Evolutionary conservation across 2,329 filamentous ascomycete species (phyloP).

Genomic region (Ramichloridium luteum): DNA sequence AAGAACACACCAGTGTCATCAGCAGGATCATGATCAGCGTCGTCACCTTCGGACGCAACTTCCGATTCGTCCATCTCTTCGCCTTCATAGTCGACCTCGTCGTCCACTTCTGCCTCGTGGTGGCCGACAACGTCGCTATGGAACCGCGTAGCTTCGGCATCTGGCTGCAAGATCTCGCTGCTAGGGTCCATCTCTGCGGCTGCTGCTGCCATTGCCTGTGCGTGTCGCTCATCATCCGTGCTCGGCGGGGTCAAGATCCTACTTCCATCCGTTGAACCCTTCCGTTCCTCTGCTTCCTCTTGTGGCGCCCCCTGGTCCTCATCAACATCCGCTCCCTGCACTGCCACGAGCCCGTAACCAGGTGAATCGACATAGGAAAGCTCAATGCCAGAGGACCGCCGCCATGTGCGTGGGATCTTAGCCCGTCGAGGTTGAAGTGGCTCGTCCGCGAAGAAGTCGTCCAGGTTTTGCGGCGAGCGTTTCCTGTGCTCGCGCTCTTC

Average conservation of each 20-base stretch:
- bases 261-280: conserved; percentile 15
- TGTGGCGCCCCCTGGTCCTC: conserved; percentile 1
- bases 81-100: conserved; percentile 4
- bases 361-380: conserved; percentile 29
- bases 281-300: conserved; percentile 5
- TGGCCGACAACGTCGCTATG: conserved; percentile 9
- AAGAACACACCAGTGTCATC: conserved; percentile 22
- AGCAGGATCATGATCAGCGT: conserved; percentile 6
- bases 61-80: conserved; percentile 1
- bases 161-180: conserved; percentile 16
- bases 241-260: conserved; percentile 25
- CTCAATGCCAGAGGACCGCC: conserved; percentile 27
- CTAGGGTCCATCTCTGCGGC: conserved; percentile 9
- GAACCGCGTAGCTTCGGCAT: conserved; percentile 17
- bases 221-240: conserved; percentile 18
- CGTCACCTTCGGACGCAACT: conserved; percentile 6
- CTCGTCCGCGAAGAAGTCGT: conserved; percentile 26
- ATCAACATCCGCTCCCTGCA: not conserved
- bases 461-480: too few relatives aligned
- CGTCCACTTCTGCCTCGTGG: conserved; percentile 9
- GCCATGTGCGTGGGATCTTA: conserved; percentile 32
- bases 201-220: conserved; percentile 5
- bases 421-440: conserved; percentile 25
- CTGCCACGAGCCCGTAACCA: conserved; percentile 10
- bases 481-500: too few relatives aligned